Percentiles rank a stretch among this genome's conserved stretches.
Conservation (phyloP, 441 rosid genomes). For the Brassica balearica region DNA sequence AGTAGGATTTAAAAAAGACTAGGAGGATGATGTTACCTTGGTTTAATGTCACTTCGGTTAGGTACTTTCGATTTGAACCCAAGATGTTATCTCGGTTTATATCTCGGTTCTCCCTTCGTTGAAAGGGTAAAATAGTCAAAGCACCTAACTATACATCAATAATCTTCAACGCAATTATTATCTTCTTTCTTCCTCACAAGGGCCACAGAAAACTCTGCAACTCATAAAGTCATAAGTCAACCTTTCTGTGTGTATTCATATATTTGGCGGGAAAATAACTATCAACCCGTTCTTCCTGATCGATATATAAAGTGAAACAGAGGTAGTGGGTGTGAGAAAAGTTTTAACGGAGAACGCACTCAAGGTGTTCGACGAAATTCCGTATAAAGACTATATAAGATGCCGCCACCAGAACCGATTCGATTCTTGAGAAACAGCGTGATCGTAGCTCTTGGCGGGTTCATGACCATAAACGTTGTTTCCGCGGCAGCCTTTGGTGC, state of each 20-base stretch:
- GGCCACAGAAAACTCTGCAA: neutral
- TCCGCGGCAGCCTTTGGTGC: slow-evolving; percentile 55
- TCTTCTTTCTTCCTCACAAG: slow-evolving; percentile 9
- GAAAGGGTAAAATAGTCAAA: slow-evolving; percentile 24
- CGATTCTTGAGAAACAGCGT: slow-evolving; percentile 48
- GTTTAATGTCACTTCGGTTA: slow-evolving; percentile 23
- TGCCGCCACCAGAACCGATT: slow-evolving; percentile 72
- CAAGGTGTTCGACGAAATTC: slow-evolving; percentile 57
- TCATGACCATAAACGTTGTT: slow-evolving; percentile 56
- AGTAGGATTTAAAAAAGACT: slow-evolving; percentile 44
- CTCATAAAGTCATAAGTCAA: neutral
- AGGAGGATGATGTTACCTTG: neutral
- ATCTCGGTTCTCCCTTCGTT: neutral
- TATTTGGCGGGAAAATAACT: slow-evolving; percentile 10
- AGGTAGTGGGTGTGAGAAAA: neutral
- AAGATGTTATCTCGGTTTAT: neutral
- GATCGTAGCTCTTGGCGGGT: slow-evolving; percentile 61
- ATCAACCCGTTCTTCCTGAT: neutral
- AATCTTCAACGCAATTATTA: neutral
- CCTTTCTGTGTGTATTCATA: neutral
- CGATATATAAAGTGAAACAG: neutral
- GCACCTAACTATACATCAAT: neutral
- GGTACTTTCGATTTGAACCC: neutral
- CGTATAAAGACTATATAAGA: slow-evolving; percentile 44
- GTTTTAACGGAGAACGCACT: slow-evolving; percentile 19